These are phyloP conservation scores for Psilocybe mexicana DNA, from an alignment of 1,284 basidiomycete species.

Conservation along the genomic window DNA sequence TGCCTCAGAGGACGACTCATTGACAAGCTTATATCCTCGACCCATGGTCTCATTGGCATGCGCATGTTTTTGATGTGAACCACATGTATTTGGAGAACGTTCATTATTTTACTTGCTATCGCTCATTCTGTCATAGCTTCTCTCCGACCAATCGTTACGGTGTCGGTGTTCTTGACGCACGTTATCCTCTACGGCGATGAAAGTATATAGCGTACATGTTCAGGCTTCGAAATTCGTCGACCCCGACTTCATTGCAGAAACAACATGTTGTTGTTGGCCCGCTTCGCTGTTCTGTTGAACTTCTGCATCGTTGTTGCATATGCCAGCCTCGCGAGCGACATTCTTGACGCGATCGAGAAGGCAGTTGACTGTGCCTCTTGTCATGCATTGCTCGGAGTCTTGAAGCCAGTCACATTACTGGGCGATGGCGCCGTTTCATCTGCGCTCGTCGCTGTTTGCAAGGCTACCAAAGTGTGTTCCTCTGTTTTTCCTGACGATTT, in stretches of 20 bases:
- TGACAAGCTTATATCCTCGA: too few species aligned
- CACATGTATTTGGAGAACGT: neutral
- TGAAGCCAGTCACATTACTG: slow-evolving; percentile 42
- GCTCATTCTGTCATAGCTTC: neutral
- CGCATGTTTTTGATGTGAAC: neutral
- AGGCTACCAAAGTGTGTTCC: slow-evolving; percentile 35
- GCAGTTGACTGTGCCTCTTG: slow-evolving; percentile 48
- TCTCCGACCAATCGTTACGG: neutral
- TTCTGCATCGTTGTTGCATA: slow-evolving; percentile 1
- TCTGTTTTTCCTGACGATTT: neutral
- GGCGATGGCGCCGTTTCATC: slow-evolving; percentile 44
- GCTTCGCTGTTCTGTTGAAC: slow-evolving; percentile 11
- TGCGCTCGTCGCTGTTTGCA: slow-evolving; percentile 44
- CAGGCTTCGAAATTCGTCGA: neutral
- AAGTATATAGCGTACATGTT: neutral
- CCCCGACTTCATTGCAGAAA: neutral
- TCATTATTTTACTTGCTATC: neutral
- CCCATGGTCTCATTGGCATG: too few species aligned
- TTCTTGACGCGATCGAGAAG: slow-evolving; percentile 40
- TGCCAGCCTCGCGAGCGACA: slow-evolving; percentile 35
- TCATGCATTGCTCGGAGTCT: slow-evolving; percentile 43
- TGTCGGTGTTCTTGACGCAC: neutral
- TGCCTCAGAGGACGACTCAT: too few species aligned
- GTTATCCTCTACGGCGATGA: neutral
- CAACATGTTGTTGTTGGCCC: slow-evolving; percentile 13